Percentiles rank a stretch among this genome's conserved stretches.
Evolutionary conservation across 192 early-diverging fungal species (phyloP).

Genomic region (Backusella australiensis): DNA sequence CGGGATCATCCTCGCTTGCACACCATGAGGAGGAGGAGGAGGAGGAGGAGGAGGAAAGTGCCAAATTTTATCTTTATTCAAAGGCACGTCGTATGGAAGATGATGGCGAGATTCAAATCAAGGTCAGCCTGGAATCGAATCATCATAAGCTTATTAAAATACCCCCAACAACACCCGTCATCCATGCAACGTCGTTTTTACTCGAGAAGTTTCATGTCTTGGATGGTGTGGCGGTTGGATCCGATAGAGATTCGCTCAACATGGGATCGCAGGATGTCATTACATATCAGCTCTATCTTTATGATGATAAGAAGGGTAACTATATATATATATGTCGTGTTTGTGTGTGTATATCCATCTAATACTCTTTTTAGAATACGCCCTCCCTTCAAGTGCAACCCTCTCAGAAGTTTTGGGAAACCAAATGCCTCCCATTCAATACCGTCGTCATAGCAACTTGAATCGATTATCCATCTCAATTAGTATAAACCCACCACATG

Average conservation of each 20-base stretch:
- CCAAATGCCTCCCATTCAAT: slow-evolving; percentile 3
- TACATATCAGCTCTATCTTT: slow-evolving; percentile 22
- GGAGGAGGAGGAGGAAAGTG: not conserved
- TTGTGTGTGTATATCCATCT: not conserved
- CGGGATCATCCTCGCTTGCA: slow-evolving; percentile 15
- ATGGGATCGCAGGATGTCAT: slow-evolving; percentile 2
- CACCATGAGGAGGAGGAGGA: not conserved
- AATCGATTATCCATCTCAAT: slow-evolving; percentile 22
- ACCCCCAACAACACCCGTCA: slow-evolving; percentile 32
- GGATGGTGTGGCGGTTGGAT: not conserved
- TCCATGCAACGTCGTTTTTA: slow-evolving; percentile 39
- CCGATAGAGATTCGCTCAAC: not conserved
- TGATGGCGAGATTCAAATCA: slow-evolving; percentile 25
- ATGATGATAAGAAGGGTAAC: slow-evolving; percentile 17
- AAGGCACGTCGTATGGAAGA: slow-evolving; percentile 20
- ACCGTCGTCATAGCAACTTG: slow-evolving; percentile 22
- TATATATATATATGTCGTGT: not conserved
- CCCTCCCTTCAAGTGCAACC: slow-evolving; percentile 8
- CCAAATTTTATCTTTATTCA: slow-evolving; percentile 24
- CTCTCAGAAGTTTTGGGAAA: slow-evolving; percentile 20
- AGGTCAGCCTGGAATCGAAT: slow-evolving; percentile 8
- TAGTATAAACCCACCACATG: not conserved
- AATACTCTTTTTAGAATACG: slow-evolving; percentile 9
- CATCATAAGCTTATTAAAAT: slow-evolving; percentile 20
- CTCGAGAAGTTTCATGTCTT: slow-evolving; percentile 43